Conservation (phyloP, 225 moss, liverwort and hornwort genomes). For the Polytrichum formosum region DNA sequence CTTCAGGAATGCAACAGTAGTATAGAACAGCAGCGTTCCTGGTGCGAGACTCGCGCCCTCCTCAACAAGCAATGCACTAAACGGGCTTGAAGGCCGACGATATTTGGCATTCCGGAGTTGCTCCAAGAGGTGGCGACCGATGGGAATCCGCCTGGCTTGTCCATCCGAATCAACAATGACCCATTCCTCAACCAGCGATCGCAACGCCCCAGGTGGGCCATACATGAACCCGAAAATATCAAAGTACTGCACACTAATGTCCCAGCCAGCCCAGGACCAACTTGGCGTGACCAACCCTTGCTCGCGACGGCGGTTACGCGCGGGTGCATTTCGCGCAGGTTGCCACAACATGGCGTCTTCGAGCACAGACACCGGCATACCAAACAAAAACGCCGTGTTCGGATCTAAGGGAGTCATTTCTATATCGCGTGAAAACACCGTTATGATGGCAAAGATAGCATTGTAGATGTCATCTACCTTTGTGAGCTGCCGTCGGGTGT, state of each 20-base stretch:
- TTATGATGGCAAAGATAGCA: conserved; percentile 13
- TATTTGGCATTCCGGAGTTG: conserved; percentile 1
- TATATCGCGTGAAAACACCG: conserved; percentile 18
- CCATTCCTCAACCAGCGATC: conserved; percentile 21
- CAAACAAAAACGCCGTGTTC: conserved; percentile 12
- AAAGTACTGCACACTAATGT: neutral
- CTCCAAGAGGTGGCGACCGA: conserved; percentile 4
- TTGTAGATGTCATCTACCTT: conserved; percentile 11
- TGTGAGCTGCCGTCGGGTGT: conserved; percentile 13
- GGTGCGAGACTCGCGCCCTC: conserved; percentile 3
- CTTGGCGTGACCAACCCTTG: conserved; percentile 21
- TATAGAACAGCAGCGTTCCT: conserved; percentile 14
- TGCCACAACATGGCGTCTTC: conserved; percentile 21
- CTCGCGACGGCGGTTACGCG: conserved; percentile 1
- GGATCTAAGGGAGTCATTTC: conserved; percentile 13
- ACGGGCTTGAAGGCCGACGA: neutral
- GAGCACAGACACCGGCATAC: conserved; percentile 17
- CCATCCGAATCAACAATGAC: conserved; percentile 9
- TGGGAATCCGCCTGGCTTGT: neutral
- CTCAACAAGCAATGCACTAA: conserved; percentile 14
- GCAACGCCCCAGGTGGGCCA: neutral
- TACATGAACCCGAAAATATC: neutral
- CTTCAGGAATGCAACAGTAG: conserved; percentile 16
- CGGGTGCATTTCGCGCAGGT: conserved; percentile 14
- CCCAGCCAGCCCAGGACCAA: conserved; percentile 27